Evolutionary conservation across 2,329 filamentous ascomycete species (phyloP), one percentile per base, ranked within the genome.

Genomic region (Aspergillus sp.): DNA sequence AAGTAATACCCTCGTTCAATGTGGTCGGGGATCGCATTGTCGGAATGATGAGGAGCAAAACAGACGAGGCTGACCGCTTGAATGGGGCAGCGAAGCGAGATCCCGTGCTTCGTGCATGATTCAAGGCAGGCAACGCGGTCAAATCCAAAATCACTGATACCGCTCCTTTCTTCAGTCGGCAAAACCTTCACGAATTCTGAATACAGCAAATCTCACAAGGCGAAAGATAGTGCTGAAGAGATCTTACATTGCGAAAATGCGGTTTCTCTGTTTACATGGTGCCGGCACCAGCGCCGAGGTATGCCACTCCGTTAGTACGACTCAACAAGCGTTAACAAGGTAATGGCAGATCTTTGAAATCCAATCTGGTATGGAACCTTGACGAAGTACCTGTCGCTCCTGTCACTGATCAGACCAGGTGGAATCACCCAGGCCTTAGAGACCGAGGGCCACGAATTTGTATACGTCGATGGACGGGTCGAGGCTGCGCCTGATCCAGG

Each of bases 201-300:
- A 7, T 30, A 10, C 26, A 30, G 26, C 26, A 2, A 33, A 33
- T 19, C 7, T 8, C n/a, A 17, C 13, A 22, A 22, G 24, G 7
- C 43, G 11, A 4, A 16, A 14, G 19, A 10, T 10, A 13, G 24
- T 30, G 4, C 7, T 13, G 11, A 2, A 30, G 14, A 38, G 8
- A 30, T 35, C 35, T 1, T n/a, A 17, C 16, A 38, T 38, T 14
- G 8, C 35, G 16, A 61, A 16, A 16, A 69, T 69, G 67, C 62
- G 61, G 8, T 69, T 69, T 35, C 60, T 69, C 26, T 69, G 67
- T 61, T 53, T 69, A 14, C 67, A 69, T 44, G 66, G 66, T 38
- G 61, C 60, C 3, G 61, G 65, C 44, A 69, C 67, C 47, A 67
- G 64, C 51, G 55, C 54, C 36, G 66, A 69, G 54, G 67, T 68